Conservation (phyloP, 768 basidiomycete species). For the Pulveroboletus sp. region DNA sequence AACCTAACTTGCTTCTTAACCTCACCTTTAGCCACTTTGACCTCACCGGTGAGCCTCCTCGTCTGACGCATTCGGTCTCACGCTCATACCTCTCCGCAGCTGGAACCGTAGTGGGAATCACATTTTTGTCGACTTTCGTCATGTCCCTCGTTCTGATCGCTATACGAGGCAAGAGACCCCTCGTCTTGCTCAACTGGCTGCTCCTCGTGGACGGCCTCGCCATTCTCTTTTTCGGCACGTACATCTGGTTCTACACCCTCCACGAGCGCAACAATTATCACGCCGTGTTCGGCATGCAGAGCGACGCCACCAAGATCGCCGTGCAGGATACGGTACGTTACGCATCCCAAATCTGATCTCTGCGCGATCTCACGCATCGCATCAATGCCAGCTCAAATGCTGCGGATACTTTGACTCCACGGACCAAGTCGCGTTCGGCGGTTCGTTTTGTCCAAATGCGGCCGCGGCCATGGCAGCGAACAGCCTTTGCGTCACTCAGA, state of each 20-base stretch:
- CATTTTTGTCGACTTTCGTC: conserved; percentile 61
- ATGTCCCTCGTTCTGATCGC: conserved; percentile 69
- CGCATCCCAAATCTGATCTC: too few species aligned
- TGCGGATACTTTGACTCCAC: conserved; percentile 82
- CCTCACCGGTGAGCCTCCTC: conserved; percentile 50
- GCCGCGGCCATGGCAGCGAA: conserved; percentile 32
- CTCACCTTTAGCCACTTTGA: conserved; percentile 58
- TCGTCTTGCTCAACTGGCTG: conserved; percentile 73
- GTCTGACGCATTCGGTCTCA: not conserved
- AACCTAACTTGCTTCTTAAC: conserved; percentile 66
- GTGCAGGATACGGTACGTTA: conserved; percentile 72
- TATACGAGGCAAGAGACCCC: conserved; percentile 62
- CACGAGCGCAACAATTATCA: conserved; percentile 67
- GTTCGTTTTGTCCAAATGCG: conserved; percentile 52
- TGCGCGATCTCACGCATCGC: not conserved
- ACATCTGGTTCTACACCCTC: conserved; percentile 81
- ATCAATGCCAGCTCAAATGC: conserved; percentile 73
- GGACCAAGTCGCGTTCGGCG: conserved; percentile 55
- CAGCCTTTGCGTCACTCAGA: conserved; percentile 69
- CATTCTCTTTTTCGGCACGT: conserved; percentile 61
- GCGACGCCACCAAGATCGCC: conserved; percentile 43
- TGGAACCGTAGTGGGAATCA: conserved; percentile 65
- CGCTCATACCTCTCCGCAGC: conserved; percentile 38
- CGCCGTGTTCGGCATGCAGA: conserved; percentile 47
- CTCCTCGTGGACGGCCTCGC: conserved; percentile 62